These are phyloP conservation scores for Gynochthodes officinalis DNA, from an alignment of 257 asterid species.

Conservation along the genomic window DNA sequence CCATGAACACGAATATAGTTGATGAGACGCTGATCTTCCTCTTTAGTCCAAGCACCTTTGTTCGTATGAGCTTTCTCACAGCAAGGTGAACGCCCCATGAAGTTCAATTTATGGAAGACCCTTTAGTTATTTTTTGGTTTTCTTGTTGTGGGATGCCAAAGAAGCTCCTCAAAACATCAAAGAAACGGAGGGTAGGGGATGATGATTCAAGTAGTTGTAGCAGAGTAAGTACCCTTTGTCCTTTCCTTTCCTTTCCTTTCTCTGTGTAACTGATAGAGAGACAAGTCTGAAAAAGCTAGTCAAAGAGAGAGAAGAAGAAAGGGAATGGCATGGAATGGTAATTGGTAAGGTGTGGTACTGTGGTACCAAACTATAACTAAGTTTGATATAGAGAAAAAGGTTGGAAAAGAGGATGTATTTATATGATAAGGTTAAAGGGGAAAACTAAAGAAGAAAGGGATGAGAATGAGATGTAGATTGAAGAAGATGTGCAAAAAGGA, in stretches of 20 bases:
- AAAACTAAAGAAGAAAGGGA: conserved; percentile 14
- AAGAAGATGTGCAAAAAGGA: not conserved
- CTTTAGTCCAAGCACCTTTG: conserved; percentile 98
- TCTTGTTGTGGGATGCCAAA: not conserved
- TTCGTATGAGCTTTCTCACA: conserved; percentile 95
- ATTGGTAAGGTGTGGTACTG: not conserved
- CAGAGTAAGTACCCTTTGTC: not conserved
- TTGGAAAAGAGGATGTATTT: conserved; percentile 26
- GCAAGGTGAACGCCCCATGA: conserved; percentile 95
- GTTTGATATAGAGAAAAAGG: conserved; percentile 18
- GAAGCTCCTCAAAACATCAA: not conserved
- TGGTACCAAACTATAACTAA: not conserved
- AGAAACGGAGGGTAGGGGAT: not conserved
- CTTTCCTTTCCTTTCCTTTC: not conserved
- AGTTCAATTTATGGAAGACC: no score
- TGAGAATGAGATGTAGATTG: conserved; percentile 2
- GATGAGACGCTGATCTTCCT: conserved; percentile 84
- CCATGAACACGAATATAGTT: conserved; percentile 76
- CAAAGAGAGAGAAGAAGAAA: conserved; percentile 6
- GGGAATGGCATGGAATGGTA: not conserved
- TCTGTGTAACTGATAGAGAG: not conserved
- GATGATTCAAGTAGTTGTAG: no score
- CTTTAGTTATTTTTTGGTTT: not conserved
- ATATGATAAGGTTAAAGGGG: conserved; percentile 16
- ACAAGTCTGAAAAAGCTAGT: conserved; percentile 16